Evolutionary conservation across 2,329 filamentous ascomycete genomes (phyloP).

Genomic region (Raffaelea arxii): DNA sequence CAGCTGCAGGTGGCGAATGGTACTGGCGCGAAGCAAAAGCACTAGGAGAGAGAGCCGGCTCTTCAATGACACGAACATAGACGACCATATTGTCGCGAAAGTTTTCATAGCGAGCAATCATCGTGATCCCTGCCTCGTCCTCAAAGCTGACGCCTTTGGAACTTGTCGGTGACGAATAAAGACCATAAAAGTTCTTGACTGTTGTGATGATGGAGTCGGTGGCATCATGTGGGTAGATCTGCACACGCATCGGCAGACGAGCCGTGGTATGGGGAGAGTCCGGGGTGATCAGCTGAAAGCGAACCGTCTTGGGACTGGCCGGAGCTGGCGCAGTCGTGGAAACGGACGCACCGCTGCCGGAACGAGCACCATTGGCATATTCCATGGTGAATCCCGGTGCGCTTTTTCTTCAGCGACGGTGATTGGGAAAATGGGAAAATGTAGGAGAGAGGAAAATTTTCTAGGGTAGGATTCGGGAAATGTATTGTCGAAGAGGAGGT

Average conservation of each 20-base stretch:
- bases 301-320: conserved; percentile 58
- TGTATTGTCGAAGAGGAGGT: no score
- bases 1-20: conserved; percentile 15
- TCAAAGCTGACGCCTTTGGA: conserved; percentile 89
- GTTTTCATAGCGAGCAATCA: conserved; percentile 96
- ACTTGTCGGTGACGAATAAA: conserved; percentile 65
- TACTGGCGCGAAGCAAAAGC: conserved; percentile 23
- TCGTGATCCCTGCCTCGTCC: conserved; percentile 75
- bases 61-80: conserved; percentile 76
- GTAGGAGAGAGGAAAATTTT: not conserved
- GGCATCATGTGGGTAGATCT: conserved; percentile 91
- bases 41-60: conserved; percentile 34
- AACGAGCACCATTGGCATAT: conserved; percentile 6
- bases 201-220: conserved; percentile 97
- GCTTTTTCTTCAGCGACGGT: no score
- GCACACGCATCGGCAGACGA: conserved; percentile 73
- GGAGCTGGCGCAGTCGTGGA: conserved; percentile 19
- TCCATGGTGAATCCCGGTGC: conserved; percentile 7
- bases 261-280: conserved; percentile 60
- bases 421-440: not conserved
- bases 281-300: conserved; percentile 66
- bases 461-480: no score
- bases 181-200: conserved; percentile 97
- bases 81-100: conserved; percentile 87
- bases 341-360: conserved; percentile 4